Evolutionary conservation across 331 rosid genomes (phyloP), one percentile per base, ranked within the genome.

Genomic region (Acacia pycnantha): DNA sequence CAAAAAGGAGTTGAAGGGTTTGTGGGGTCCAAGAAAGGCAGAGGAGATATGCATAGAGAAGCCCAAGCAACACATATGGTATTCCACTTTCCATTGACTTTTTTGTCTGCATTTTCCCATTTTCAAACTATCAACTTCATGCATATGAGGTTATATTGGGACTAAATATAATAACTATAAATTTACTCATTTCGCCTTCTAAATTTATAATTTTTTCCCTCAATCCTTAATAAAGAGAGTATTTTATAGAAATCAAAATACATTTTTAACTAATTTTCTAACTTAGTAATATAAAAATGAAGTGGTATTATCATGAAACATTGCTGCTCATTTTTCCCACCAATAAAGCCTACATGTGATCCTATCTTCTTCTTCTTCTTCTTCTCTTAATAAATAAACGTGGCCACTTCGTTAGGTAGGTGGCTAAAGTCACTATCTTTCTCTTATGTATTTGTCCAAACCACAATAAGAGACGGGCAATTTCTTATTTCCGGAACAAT

Each of bases 11-110:
- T 54, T 70, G 86, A 5, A 89, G 21, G 2, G 98, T 91, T 65
- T 95, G 97, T 18, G 98, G 97, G 21, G 93, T 95, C 98, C 98
- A 95, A 58, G 98, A 95, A 66, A 90, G 91, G 87, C 66, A 93
- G 24, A 95, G 84, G 2, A 95, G 79, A 87, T 90, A 92, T 64
- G 96, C 91, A 85, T 95, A 95, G 66, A 95, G 89, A 89, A 87
- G 8, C 1, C 98, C 96, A 43, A 95, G 98, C 77, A 84, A 73
- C 4, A 86, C 87, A 86, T 85, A 93, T 9, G 98, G 98, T 53
- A 89, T 80, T 35, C 82, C 54, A 88, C 98, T 92, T 86, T 85
- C 89, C 90, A 89, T 88, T 58, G 92, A 82, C 61, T 54, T 89
- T 47, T 64, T 64, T 0, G 70, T 64, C 70, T 64, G 70, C 70